Evolutionary conservation across 2,329 filamentous ascomycete species (phyloP).

Genomic region (Berkeleyomyces rouxiae): DNA sequence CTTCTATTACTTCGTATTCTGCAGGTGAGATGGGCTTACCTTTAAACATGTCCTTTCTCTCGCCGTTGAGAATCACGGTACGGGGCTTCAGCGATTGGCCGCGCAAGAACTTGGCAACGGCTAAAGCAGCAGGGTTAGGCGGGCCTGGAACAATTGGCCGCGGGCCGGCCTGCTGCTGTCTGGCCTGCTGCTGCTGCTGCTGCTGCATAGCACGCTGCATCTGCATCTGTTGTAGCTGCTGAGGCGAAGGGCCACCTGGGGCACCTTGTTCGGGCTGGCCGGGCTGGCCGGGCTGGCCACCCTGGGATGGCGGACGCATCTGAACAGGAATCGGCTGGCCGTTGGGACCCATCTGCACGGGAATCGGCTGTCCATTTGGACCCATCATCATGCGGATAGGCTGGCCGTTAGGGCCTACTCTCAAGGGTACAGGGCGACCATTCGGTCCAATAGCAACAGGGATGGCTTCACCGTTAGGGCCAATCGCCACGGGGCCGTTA

Average conservation of each 20-base stretch:
- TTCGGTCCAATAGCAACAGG: conserved; percentile 2
- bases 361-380: background rate
- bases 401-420: conserved; percentile 2
- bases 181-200: conserved; percentile 18
- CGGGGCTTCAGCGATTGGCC: conserved; percentile 72
- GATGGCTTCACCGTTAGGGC: conserved; percentile 11
- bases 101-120: conserved; percentile 75
- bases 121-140: conserved; percentile 75
- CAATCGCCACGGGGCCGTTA: conserved; percentile 10
- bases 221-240: conserved; percentile 7
- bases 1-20: background rate
- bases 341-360: conserved; percentile 4
- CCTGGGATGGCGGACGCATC: conserved; percentile 4
- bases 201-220: conserved; percentile 17
- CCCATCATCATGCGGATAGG: conserved; percentile 6
- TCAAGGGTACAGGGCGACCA: background rate
- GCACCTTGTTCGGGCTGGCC: background rate
- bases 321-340: conserved; percentile 1
- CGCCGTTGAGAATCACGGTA: conserved; percentile 85
- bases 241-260: background rate
- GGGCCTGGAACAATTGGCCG: conserved; percentile 62
- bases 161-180: conserved; percentile 24
- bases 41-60: conserved; percentile 96
- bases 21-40: conserved; percentile 33
- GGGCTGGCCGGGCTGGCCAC: background rate